phyloP scores from a whole-genome alignment of 2,329 filamentous ascomycete genomes.

The Paecilomyces dactylethromorphus region DNA sequence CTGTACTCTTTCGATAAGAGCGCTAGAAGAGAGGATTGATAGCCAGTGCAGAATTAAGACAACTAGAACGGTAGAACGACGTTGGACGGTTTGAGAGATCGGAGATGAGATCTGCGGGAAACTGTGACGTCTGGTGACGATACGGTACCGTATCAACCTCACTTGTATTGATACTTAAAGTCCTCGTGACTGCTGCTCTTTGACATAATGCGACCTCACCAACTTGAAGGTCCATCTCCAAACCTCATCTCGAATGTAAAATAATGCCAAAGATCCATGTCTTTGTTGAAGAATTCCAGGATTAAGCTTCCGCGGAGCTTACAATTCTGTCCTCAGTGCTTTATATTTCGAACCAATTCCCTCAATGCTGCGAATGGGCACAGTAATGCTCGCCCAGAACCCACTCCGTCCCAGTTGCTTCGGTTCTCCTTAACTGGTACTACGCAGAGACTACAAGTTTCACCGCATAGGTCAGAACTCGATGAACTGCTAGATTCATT shows the following conservation, averaged over 20 bases:
- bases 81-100: neutral
- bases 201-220: neutral
- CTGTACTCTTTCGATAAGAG: neutral
- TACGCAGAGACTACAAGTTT: conserved; percentile 4
- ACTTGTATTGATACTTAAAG: neutral
- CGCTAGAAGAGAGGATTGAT: neutral
- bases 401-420: conserved; percentile 23
- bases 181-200: neutral
- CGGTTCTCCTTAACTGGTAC: conserved; percentile 24
- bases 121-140: neutral
- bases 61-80: neutral
- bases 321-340: neutral
- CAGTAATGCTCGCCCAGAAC: conserved; percentile 5
- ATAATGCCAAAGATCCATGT: neutral
- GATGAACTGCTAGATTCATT: conserved; percentile 11
- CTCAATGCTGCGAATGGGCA: conserved; percentile 1
- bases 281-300: neutral
- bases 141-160: neutral
- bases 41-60: neutral
- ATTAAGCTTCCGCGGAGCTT: neutral
- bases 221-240: neutral
- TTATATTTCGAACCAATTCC: neutral
- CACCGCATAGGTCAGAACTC: conserved; percentile 2
- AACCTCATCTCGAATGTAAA: neutral
- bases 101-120: neutral